phyloP scores from a whole-genome alignment of 371 early-diverging fungal genomes.

The Syncephalastrum racemosum region DNA sequence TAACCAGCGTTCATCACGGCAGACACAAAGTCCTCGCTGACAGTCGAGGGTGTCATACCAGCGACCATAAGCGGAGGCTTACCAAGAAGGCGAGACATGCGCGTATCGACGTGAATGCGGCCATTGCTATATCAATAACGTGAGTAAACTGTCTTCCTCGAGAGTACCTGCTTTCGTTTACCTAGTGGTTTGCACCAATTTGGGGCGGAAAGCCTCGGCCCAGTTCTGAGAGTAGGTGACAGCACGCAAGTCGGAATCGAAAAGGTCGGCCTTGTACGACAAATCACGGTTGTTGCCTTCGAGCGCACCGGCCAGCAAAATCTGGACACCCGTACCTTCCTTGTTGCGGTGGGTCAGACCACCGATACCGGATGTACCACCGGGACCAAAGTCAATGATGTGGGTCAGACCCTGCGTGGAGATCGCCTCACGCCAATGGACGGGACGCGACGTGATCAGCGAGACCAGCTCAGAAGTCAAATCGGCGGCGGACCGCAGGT shows the following conservation, averaged over 20 bases:
- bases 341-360: slow-evolving; percentile 90
- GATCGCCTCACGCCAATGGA: slow-evolving; percentile 90
- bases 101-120: slow-evolving; percentile 85
- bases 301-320: slow-evolving; percentile 74
- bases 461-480: slow-evolving; percentile 74
- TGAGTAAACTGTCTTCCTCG: neutral
- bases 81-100: slow-evolving; percentile 86
- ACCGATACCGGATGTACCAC: slow-evolving; percentile 86
- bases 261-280: slow-evolving; percentile 81
- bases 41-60: slow-evolving; percentile 90
- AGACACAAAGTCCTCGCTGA: slow-evolving; percentile 72
- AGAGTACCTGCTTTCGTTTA: slow-evolving; percentile 12
- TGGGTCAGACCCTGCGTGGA: slow-evolving; percentile 74
- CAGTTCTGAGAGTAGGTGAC: slow-evolving; percentile 88
- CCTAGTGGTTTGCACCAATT: slow-evolving; percentile 58
- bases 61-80: slow-evolving; percentile 91
- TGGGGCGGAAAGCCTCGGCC: slow-evolving; percentile 88
- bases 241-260: slow-evolving; percentile 77
- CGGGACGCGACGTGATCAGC: slow-evolving; percentile 79
- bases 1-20: slow-evolving; percentile 95
- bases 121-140: slow-evolving; percentile 49
- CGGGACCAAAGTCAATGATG: slow-evolving; percentile 94
- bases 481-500: slow-evolving; percentile 55
- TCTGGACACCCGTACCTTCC: slow-evolving; percentile 94
- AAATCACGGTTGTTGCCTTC: slow-evolving; percentile 70